Evolutionary conservation across 2,329 filamentous ascomycete genomes (phyloP), one percentile per base, ranked within the genome.

Genomic region (Aureobasidium sp.): DNA sequence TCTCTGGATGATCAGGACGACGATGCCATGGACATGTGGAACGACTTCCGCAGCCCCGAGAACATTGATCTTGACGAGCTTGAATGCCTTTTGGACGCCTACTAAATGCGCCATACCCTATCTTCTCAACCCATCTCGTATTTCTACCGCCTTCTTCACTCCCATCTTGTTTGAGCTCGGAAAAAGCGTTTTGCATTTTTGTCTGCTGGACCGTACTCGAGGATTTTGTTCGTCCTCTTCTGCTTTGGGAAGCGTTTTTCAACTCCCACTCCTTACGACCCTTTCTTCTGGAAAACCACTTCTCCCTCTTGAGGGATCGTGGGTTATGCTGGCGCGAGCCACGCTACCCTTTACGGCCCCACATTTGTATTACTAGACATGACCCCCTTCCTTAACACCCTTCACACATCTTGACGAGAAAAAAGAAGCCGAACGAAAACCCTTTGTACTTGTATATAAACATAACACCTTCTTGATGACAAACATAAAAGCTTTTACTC

Each of bases 61-160:
- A 89, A 86, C 66, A 87, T 97, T 67, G 91, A 95, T 73, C 84
- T 97, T 53, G 91, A 96, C 50, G 94, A 99, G 79, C 85, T 97
- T 29, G 93, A 97, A 71, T 86, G 89, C 68, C 83, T 97, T 72
- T 84, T 97, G 69, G 87, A 89, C 71, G 86, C 67, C 37, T 74
- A 71, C 52, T 73, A 67, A n/a, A 50, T 36, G 25, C 32, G 30
- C 34, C 29, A 34, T 7, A 27, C 25, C 37, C 32, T 21, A 21
- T 25, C 41, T n/a, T 50, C 32, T 25, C 30, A 13, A 25, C 21
- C 44, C 32, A 27, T 59, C 29, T 59, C 44, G 54, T 47, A 59
- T 47, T 34, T 6, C 39, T 47, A 15, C 44, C 16, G 27, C 34
- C n/a, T 59, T 59, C 42, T 48, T 48, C 54, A 47, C 32, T 32